Base-by-base conservation (phyloP, 306 rosid species). In the Lathyrus tuberosus region DNA sequence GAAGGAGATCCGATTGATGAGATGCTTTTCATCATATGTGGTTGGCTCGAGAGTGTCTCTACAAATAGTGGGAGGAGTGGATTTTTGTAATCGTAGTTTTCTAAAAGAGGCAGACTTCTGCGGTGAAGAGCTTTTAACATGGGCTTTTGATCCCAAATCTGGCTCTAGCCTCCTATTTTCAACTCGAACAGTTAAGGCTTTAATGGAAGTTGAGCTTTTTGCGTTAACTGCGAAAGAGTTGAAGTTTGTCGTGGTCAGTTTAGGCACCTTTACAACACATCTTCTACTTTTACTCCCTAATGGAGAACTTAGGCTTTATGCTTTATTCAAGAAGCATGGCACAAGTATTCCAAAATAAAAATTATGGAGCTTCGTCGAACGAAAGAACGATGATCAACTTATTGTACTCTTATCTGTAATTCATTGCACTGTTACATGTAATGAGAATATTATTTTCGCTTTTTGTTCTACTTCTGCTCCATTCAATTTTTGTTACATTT, bases 241-340 rank as follows among this genome's bases (percentile, higher is more conserved):
- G 63, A 93, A 93, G 76, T 93, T 93, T 63, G 98, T 93, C 57
- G 98, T 43, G 76, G 96, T 80, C 98, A 90, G 80, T 93, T 93
- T 81, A 82, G 98, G 83, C 91, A 97, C 59, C 98, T 93, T 83
- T 97, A 93, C 98, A 90, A 81, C 98, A 93, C 77, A 93, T 97
- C 53, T 90, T 93, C 82, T 94, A 96, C 3, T 90, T 93, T 83
- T 93, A 90, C 81, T 93, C 98, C 0, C 98, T n/a, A n/a, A n/a
- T n/a, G n/a, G n/a, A n/a, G n/a, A n/a, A n/a, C n/a, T n/a, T n/a
- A n/a, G n/a, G n/a, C 97, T 57, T 97, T 97, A 42, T 85, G 96
- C 88, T 93, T 93, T 82, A 90, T 93, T 82, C 98, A 93, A 88
- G 98, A 97, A 5, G 97, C 98, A 16, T 90, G 98, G 98, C 98